phyloP scores from a whole-genome alignment of 805 yeast species.

The Wickerhamiella allomyrinae region DNA sequence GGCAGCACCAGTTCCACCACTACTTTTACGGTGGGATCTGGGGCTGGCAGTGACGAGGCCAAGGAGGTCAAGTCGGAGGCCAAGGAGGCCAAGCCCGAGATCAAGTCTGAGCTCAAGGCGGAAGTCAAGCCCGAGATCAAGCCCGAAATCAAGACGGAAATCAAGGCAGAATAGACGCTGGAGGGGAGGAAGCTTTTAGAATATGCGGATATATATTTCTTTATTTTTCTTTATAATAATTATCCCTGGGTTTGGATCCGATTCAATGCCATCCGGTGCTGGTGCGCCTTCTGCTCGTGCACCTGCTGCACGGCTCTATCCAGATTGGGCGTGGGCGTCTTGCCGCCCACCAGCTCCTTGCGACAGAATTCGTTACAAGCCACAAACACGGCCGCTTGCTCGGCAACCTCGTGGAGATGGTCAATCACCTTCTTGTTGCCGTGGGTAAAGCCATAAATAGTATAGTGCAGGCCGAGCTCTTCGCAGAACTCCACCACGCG shows the following conservation, averaged over 20 bases:
- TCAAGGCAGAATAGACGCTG: too few relatives aligned
- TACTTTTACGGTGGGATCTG: not conserved
- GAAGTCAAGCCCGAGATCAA: too few relatives aligned
- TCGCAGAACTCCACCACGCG: slow-evolving; percentile 60
- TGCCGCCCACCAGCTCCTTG: slow-evolving; percentile 28
- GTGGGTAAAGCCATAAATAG: slow-evolving; percentile 68
- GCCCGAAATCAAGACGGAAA: too few relatives aligned
- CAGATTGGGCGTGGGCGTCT: slow-evolving; percentile 7
- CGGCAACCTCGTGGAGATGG: slow-evolving; percentile 58
- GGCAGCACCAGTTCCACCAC: not conserved
- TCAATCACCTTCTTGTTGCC: slow-evolving; percentile 64
- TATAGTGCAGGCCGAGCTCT: slow-evolving; percentile 61
- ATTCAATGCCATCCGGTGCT: too few relatives aligned
- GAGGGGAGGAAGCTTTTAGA: too few relatives aligned
- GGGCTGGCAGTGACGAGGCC: too few relatives aligned
- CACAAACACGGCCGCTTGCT: slow-evolving; percentile 60
- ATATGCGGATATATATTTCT: too few relatives aligned
- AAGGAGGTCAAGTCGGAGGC: too few relatives aligned
- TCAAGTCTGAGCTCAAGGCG: too few relatives aligned
- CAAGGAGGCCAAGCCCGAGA: too few relatives aligned
- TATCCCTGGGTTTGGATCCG: too few relatives aligned
- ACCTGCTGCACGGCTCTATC: slow-evolving; percentile 3
- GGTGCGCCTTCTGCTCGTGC: not conserved
- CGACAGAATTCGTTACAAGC: slow-evolving; percentile 58
- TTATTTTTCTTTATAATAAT: too few relatives aligned